phyloP scores from a whole-genome alignment of 2,329 filamentous ascomycete genomes.

The Verticillium nonalfalfae region DNA sequence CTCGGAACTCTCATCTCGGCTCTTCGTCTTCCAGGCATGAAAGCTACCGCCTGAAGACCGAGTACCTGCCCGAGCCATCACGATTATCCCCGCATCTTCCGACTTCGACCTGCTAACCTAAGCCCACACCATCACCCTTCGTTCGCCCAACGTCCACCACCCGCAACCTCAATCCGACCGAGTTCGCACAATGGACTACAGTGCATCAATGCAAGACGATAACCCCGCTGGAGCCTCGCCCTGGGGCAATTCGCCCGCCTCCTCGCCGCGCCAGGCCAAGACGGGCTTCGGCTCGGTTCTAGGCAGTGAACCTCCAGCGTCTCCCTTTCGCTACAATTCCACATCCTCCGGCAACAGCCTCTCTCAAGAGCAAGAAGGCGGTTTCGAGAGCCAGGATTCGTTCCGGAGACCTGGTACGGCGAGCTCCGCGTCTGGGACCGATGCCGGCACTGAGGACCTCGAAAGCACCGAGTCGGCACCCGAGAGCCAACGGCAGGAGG shows the following conservation, averaged over 20 bases:
- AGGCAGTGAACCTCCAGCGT: constrained; percentile 29
- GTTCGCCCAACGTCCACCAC: neutral
- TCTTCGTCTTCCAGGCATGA: neutral
- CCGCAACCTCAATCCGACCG: neutral
- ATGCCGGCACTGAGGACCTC: constrained; percentile 20
- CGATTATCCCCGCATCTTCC: constrained; percentile 1
- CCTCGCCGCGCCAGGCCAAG: constrained; percentile 41
- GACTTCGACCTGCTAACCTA: neutral
- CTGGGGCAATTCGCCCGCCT: constrained; percentile 48
- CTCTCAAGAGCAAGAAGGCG: constrained; percentile 25
- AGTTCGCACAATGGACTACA: constrained; percentile 47
- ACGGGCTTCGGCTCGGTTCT: constrained; percentile 32
- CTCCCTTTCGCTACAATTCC: constrained; percentile 36
- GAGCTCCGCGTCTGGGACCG: constrained; percentile 37
- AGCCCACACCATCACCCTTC: neutral
- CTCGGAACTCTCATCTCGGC: neutral
- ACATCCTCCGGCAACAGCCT: constrained; percentile 33
- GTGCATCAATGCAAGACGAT: constrained; percentile 49
- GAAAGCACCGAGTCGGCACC: constrained; percentile 21
- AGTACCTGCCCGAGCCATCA: neutral
- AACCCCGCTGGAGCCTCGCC: constrained; percentile 46
- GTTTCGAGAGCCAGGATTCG: constrained; percentile 28
- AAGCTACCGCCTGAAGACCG: neutral
- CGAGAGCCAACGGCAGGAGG: constrained; percentile 9
- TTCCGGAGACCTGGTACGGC: constrained; percentile 41